Conservation (phyloP, 805 yeast genomes). For the Saturnispora besseyi region DNA sequence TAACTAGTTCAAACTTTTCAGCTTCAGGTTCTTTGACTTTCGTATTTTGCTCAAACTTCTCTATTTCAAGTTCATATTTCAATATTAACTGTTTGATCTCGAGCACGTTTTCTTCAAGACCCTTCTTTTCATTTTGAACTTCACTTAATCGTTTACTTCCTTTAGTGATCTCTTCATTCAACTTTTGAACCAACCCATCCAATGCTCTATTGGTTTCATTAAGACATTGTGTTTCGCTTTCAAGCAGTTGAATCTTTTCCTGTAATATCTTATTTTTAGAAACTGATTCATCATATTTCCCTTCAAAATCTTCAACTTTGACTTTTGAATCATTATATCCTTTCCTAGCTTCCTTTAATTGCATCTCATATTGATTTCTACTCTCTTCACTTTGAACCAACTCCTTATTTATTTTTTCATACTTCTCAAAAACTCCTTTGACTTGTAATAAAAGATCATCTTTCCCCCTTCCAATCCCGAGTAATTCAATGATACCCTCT, state of each 20-base stretch:
- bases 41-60: neutral
- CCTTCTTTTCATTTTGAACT: neutral
- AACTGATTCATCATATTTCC: neutral
- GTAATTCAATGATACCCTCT: neutral
- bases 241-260: neutral
- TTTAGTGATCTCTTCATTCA: neutral
- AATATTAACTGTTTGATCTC: neutral
- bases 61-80: neutral
- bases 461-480: neutral
- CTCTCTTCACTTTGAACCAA: neutral
- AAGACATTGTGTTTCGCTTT: neutral
- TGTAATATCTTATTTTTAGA: neutral
- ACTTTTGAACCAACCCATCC: neutral
- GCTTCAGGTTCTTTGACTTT: neutral
- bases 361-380: neutral
- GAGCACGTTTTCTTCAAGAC: neutral
- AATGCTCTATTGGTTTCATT: neutral
- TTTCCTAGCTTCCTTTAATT: neutral
- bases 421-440: neutral
- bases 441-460: neutral
- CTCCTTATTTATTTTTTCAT: neutral
- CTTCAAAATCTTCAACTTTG: neutral
- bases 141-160: neutral
- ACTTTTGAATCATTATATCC: neutral
- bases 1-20: neutral